Conservation (phyloP, 75 land plant species). For the Pinus tabuliformis region DNA sequence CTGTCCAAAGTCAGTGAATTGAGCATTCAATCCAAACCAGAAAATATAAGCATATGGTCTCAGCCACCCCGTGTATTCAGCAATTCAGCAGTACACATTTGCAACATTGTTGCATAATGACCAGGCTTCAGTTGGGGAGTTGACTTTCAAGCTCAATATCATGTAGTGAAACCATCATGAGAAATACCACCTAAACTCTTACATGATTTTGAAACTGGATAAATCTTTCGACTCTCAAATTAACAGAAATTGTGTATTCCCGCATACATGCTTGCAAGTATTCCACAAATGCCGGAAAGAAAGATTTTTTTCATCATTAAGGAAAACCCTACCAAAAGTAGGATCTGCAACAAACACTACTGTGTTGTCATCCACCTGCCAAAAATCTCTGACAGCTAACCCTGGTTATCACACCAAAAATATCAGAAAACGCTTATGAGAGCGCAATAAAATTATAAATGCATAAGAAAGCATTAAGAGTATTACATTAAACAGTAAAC, state of each 20-base stretch:
- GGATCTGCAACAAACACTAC: conserved; percentile 99
- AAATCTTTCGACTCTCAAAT: background rate
- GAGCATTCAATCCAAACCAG: background rate
- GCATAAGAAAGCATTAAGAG: background rate
- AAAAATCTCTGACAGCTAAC: conserved; percentile 84
- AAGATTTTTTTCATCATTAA: background rate
- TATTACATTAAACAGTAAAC: background rate
- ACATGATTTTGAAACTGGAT: background rate
- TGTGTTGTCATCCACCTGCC: conserved; percentile 97
- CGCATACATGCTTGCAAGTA: background rate
- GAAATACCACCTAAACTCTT: background rate
- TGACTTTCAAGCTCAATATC: background rate
- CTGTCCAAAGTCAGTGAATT: conserved; percentile 26
- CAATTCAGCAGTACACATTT: background rate
- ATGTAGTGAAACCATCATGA: background rate
- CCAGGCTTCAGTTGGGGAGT: background rate
- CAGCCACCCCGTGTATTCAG: background rate
- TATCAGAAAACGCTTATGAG: conserved; percentile 2
- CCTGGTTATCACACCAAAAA: conserved; percentile 43
- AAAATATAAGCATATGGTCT: background rate
- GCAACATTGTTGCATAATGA: background rate
- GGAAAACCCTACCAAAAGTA: conserved; percentile 57
- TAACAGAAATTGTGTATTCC: background rate
- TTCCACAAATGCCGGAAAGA: background rate
- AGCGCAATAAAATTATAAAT: conserved; percentile 9